Evolutionary conservation across 2,329 filamentous ascomycete species (phyloP).

Genomic region (Clathrospora elynae): DNA sequence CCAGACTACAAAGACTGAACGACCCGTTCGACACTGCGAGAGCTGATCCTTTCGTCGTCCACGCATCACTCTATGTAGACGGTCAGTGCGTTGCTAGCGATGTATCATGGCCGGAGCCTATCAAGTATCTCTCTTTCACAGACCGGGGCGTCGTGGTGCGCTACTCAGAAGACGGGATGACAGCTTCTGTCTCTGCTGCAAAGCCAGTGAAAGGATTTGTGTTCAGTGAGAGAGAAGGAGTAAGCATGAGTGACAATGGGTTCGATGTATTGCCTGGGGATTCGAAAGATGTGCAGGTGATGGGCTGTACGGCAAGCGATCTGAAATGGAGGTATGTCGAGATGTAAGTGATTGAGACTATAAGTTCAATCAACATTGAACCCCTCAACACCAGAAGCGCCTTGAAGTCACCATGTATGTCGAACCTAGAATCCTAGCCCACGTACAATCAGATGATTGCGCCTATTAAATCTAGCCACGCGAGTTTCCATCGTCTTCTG

Average conservation of each 20-base stretch:
- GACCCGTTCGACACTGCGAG: constrained; percentile 53
- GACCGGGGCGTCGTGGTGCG: constrained; percentile 52
- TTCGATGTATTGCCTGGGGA: constrained; percentile 35
- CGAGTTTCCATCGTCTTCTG: constrained; percentile 5
- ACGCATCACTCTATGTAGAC: constrained; percentile 57
- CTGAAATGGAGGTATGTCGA: constrained; percentile 32
- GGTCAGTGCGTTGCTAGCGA: constrained; percentile 57
- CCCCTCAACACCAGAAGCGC: no score
- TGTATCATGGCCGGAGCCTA: constrained; percentile 64
- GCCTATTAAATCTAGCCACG: no score
- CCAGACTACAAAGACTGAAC: neutral
- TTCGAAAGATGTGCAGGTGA: constrained; percentile 20
- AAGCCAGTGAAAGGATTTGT: constrained; percentile 64
- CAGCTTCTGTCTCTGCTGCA: constrained; percentile 52
- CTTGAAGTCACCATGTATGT: no score
- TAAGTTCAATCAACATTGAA: no score
- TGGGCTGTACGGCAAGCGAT: constrained; percentile 9
- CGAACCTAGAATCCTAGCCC: no score
- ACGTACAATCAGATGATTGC: no score
- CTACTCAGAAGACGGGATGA: constrained; percentile 41
- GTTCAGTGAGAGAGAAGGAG: constrained; percentile 44
- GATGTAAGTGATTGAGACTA: constrained; percentile 12
- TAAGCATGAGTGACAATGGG: constrained; percentile 34
- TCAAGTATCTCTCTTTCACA: constrained; percentile 62
- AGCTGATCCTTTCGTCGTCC: constrained; percentile 59